Evolutionary conservation across 1,139 yeast species (phyloP).

Genomic region (Taphrina wiesneri): DNA sequence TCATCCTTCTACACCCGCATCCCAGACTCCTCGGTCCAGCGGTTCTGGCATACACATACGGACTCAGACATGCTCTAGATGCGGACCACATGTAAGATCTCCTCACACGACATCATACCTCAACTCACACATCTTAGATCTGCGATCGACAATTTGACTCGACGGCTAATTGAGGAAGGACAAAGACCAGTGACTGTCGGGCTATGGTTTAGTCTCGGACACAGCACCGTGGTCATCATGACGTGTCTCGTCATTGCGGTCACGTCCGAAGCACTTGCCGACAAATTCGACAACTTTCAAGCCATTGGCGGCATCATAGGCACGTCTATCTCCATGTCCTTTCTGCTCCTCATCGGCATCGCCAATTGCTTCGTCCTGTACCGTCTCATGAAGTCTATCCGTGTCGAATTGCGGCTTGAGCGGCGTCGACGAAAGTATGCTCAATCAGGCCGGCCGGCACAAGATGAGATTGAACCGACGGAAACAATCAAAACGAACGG

Average conservation of each 20-base stretch:
- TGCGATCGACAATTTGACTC: slow-evolving; percentile 36
- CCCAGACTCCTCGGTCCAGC: slow-evolving; percentile 23
- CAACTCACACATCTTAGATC: not conserved
- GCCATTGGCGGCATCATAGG: slow-evolving; percentile 36
- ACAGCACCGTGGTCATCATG: slow-evolving; percentile 34
- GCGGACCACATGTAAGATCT: slow-evolving; percentile 34
- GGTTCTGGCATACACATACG: slow-evolving; percentile 30
- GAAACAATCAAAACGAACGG: slow-evolving; percentile 16
- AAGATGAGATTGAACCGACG: not conserved
- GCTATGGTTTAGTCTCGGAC: slow-evolving; percentile 34
- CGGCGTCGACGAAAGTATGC: not conserved
- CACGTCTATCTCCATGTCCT: slow-evolving; percentile 30
- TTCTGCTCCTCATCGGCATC: slow-evolving; percentile 28
- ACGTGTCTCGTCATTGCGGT: slow-evolving; percentile 35
- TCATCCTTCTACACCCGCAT: slow-evolving; percentile 6
- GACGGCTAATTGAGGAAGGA: slow-evolving; percentile 32
- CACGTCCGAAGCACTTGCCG: slow-evolving; percentile 34
- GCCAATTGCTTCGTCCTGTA: slow-evolving; percentile 20
- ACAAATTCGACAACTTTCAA: slow-evolving; percentile 17
- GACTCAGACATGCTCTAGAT: slow-evolving; percentile 36
- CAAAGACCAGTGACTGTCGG: slow-evolving; percentile 34
- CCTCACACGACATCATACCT: not conserved
- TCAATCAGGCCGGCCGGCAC: not conserved
- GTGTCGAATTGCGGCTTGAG: not conserved
- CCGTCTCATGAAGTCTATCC: slow-evolving; percentile 6